Base-by-base conservation (phyloP, 768 basidiomycete species). In the Trametes cubensis region DNA sequence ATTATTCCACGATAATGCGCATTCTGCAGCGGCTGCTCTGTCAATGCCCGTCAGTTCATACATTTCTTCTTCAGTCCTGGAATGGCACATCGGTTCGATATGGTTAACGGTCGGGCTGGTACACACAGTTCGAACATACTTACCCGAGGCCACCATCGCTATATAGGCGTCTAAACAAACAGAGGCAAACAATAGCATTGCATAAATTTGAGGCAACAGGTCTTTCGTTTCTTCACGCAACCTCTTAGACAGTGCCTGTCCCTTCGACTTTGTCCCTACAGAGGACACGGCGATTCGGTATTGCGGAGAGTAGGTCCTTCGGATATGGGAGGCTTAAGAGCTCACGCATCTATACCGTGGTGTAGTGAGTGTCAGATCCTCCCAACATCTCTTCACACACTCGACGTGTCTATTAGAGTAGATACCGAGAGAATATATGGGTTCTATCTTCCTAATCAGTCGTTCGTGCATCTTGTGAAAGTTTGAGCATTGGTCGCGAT, bases 241-340 rank as follows among this genome's bases (percentile, higher is more conserved):
- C 85, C 84, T 81, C 73, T 71, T 83, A 87, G 87, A 88, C 86
- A 88, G 86, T 88, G 81, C 86, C 86, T 82, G 81, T 77, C 80
- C 81, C 75, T 73, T 71, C 72, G 61, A 69, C 60, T 56, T 62
- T 63, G 64, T 48, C 26, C 57, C 4, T 62, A 83, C 75, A 76
- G 68, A 68, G 80, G 79, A 74, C 80, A 83, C 76, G 86, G 86
- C 84, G 86, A 88, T 88, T 84, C 78, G 80, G 86, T 80, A 60
- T 70, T 81, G 87, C 86, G 86, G 74, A 88, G 83, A 86, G 72
- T 70, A 70, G 80, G 46, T 61, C 63, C 55, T 48, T 51, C 51
- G 65, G 65, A 45, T 73, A 83, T n/a, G 84, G 71, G 68, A 71
- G 85, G 85, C 78, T 76, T 78, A 86, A 77, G 86, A 88, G 78